A percentile compares a stretch with the other conserved stretches of the same genome.
Conservation (phyloP, 768 basidiomycete species). For the Favolaschia claudopus region DNA sequence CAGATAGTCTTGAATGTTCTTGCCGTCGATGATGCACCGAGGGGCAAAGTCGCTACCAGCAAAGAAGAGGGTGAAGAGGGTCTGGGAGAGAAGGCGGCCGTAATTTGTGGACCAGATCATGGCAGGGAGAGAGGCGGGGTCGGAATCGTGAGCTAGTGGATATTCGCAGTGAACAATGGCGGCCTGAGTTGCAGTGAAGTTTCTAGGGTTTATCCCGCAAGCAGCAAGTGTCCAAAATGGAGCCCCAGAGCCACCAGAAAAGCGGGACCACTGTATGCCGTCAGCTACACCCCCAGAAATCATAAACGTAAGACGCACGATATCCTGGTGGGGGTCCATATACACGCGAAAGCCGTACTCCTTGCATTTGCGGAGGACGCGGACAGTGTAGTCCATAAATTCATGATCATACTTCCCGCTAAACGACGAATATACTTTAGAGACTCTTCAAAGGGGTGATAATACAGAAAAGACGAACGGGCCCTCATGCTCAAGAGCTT, state of each 20-base stretch:
- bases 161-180: conserved; percentile 93
- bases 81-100: conserved; percentile 85
- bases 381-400: conserved; percentile 91
- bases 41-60: conserved; percentile 91
- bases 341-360: conserved; percentile 91
- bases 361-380: conserved; percentile 89
- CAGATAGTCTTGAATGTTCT: conserved; percentile 91
- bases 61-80: conserved; percentile 94
- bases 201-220: conserved; percentile 87
- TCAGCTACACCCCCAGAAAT: conserved; percentile 6
- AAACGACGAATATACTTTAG: conserved; percentile 14
- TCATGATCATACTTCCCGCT: conserved; percentile 91
- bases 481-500: conserved; percentile 90
- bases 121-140: conserved; percentile 80
- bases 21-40: conserved; percentile 87
- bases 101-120: conserved; percentile 99
- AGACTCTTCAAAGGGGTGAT: conserved; percentile 9
- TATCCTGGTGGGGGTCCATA: conserved; percentile 97
- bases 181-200: conserved; percentile 85
- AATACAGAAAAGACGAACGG: conserved; percentile 71
- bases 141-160: conserved; percentile 63
- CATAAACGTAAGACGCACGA: conserved; percentile 58
- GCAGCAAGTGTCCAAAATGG: conserved; percentile 93
- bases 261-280: conserved; percentile 86
- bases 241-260: conserved; percentile 93